These are phyloP conservation scores for Fusarium setosum DNA, from an alignment of 2,329 filamentous ascomycete genomes.

Conservation along the genomic window DNA sequence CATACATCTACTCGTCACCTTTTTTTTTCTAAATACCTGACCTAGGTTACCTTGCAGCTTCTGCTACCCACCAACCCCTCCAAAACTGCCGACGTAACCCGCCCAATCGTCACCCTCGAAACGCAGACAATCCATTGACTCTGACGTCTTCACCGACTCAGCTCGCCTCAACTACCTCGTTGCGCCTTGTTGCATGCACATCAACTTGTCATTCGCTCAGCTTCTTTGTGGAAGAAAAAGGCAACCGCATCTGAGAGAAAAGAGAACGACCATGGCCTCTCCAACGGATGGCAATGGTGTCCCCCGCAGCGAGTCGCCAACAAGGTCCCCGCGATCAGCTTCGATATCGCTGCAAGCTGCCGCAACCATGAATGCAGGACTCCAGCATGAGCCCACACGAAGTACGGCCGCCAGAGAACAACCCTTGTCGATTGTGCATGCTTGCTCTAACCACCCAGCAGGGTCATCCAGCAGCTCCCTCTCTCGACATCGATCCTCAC, in stretches of 20 bases:
- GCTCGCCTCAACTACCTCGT: neutral
- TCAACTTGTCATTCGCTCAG: neutral
- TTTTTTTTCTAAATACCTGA: neutral
- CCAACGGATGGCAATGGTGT: conserved; percentile 40
- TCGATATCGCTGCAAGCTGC: conserved; percentile 80
- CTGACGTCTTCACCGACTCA: conserved; percentile 19
- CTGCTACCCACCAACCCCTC: conserved; percentile 25
- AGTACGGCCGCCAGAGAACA: conserved; percentile 54
- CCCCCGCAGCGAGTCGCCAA: conserved; percentile 61
- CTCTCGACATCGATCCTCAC: conserved; percentile 54
- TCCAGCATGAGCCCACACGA: conserved; percentile 72
- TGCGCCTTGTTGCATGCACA: neutral
- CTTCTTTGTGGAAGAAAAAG: too few species aligned
- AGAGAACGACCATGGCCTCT: conserved; percentile 43
- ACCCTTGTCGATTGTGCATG: neutral
- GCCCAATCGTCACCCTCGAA: conserved; percentile 12
- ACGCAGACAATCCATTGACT: conserved; percentile 14
- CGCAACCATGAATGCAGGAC: conserved; percentile 81
- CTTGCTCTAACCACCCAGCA: conserved; percentile 40
- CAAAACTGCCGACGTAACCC: conserved; percentile 16
- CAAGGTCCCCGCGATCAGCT: conserved; percentile 72
- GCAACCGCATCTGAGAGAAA: too few species aligned
- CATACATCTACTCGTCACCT: neutral
- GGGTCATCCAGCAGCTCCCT: conserved; percentile 66
- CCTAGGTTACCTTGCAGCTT: neutral